Percentiles rank a stretch among this genome's conserved stretches.
Conservation (phyloP, 805 yeast genomes). For the Brettanomyces bruxellensis region DNA sequence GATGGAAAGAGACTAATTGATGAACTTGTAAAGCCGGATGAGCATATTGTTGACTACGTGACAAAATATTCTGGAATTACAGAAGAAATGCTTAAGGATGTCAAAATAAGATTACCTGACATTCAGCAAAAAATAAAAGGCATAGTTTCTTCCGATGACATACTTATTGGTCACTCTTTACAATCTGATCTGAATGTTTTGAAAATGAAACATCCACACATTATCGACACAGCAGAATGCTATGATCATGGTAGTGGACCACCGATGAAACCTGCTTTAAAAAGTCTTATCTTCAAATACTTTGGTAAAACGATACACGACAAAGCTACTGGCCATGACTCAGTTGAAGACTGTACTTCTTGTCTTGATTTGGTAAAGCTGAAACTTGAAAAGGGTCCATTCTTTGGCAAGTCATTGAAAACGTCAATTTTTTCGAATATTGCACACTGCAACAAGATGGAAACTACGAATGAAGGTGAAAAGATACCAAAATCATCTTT, state of each 20-base stretch:
- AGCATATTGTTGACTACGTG: constrained; percentile 66
- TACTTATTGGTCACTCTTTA: constrained; percentile 82
- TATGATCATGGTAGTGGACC: constrained; percentile 80
- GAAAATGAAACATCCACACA: constrained; percentile 57
- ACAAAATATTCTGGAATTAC: constrained; percentile 88
- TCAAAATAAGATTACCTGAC: constrained; percentile 56
- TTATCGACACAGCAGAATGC: constrained; percentile 74
- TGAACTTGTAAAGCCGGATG: constrained; percentile 68
- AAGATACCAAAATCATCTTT: constrained; percentile 20
- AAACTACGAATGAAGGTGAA: constrained; percentile 12
- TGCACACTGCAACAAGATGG: constrained; percentile 14
- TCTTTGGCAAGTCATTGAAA: constrained; percentile 47
- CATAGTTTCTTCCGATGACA: constrained; percentile 47
- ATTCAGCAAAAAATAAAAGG: constrained; percentile 49
- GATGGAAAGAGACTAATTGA: constrained; percentile 56
- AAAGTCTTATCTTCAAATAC: constrained; percentile 52
- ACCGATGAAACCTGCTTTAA: constrained; percentile 71
- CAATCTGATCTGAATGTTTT: constrained; percentile 74
- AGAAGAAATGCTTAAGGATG: constrained; percentile 49
- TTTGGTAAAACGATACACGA: constrained; percentile 56
- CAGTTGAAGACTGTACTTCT: constrained; percentile 76
- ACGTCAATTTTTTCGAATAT: constrained; percentile 34
- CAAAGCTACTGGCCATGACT: constrained; percentile 66
- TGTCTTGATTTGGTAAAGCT: constrained; percentile 69
- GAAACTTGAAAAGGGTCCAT: constrained; percentile 58